Conservation (phyloP, 2,329 filamentous ascomycete species). For the Fusarium albidum region DNA sequence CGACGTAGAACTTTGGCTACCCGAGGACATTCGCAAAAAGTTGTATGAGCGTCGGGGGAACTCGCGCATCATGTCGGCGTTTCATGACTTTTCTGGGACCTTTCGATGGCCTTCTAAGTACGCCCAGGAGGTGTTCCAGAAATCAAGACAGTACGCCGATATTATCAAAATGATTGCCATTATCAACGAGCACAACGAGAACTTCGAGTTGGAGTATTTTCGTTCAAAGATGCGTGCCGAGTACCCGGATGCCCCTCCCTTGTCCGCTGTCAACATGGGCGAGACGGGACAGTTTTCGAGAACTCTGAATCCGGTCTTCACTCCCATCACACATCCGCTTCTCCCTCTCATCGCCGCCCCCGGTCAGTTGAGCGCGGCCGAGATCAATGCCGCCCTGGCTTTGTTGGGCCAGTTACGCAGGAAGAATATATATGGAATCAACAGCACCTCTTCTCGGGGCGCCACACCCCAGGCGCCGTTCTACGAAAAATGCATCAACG, state of each 20-base stretch:
- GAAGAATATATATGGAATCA: conserved; percentile 82
- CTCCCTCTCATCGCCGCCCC: conserved; percentile 86
- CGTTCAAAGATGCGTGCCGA: conserved; percentile 77
- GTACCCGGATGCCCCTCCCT: conserved; percentile 73
- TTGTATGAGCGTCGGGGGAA: conserved; percentile 76
- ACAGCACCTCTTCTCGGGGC: conserved; percentile 69
- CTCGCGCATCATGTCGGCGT: conserved; percentile 89
- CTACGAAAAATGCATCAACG: conserved; percentile 85
- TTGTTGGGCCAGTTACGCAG: conserved; percentile 83
- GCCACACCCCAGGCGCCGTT: conserved; percentile 80
- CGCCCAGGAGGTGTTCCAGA: conserved; percentile 75
- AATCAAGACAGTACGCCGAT: conserved; percentile 78
- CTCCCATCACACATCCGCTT: conserved; percentile 85
- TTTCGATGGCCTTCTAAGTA: conserved; percentile 84
- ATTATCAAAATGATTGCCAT: conserved; percentile 93
- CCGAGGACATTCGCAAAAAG: conserved; percentile 74
- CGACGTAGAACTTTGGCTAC: conserved; percentile 88
- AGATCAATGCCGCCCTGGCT: conserved; percentile 82
- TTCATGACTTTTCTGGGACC: conserved; percentile 85
- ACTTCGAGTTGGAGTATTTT: conserved; percentile 92
- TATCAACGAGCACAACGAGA: conserved; percentile 82
- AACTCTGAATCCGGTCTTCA: conserved; percentile 85
- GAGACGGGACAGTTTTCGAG: conserved; percentile 85
- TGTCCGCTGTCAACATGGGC: conserved; percentile 89
- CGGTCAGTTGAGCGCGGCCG: conserved; percentile 83